These are phyloP conservation scores for Penicillium thymicola DNA, from an alignment of 2,329 filamentous ascomycete species.

Conservation along the genomic window DNA sequence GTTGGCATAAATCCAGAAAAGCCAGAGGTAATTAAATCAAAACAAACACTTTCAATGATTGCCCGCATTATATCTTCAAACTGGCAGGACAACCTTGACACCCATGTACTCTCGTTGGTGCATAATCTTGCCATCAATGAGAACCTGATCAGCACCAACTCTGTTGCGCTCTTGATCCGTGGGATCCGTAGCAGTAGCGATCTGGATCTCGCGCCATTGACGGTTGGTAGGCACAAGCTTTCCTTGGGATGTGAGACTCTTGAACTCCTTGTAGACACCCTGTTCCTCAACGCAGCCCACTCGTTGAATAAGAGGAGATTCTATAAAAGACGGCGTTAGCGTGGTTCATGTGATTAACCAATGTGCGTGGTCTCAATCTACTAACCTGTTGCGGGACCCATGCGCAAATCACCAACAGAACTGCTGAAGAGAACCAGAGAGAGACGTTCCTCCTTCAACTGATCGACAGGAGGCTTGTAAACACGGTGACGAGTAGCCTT, in stretches of 20 bases:
- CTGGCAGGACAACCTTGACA: constrained; percentile 46
- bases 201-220: constrained; percentile 52
- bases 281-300: constrained; percentile 46
- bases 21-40: neutral
- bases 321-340: constrained; percentile 12
- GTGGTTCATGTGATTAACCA: neutral
- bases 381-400: constrained; percentile 40
- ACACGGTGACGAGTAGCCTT: constrained; percentile 48
- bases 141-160: constrained; percentile 43
- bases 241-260: constrained; percentile 41
- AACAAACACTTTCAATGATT: neutral
- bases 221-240: constrained; percentile 46
- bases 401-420: constrained; percentile 44
- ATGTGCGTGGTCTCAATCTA: neutral
- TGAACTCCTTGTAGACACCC: constrained; percentile 49
- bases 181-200: constrained; percentile 44
- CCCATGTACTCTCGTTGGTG: constrained; percentile 49
- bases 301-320: constrained; percentile 40
- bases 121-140: constrained; percentile 48
- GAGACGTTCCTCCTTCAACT: constrained; percentile 25
- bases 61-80: constrained; percentile 24
- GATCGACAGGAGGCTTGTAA: constrained; percentile 42
- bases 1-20: neutral
- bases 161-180: constrained; percentile 43
- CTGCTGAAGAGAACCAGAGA: constrained; percentile 48